Evolutionary conservation across 148 eudicot genomes (phyloP), one percentile per base, ranked within the genome.

Genomic region (Nyssa sinensis): DNA sequence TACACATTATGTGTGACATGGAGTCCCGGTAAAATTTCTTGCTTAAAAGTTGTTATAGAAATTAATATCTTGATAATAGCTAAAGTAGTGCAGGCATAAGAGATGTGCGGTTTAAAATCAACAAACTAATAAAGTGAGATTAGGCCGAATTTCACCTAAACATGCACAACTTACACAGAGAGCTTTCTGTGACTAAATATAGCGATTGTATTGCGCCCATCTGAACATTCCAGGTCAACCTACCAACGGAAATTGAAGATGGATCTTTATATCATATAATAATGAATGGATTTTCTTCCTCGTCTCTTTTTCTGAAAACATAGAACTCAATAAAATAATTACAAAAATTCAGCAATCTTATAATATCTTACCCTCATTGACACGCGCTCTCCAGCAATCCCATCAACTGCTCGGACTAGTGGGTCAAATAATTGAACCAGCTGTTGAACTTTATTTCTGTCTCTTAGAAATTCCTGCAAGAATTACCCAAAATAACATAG

Each of bases 151-250:
- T 67, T 24, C 14, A 13, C 57, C 3, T 13, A 12, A 0, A 41
- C 24, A 8, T 17, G 16, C 44, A 66, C 9, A 65, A 85, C 94
- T 83, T 89, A 95, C 98, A 79, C 86, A 23, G 97, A 95, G 33
- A 95, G 86, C 61, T 64, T 82, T 75, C 27, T 89, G 69, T 95
- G 99, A 77, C 90, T 95, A 81, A 83, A 95, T 83, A 95, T 66
- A 67, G 94, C 97, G 49, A 91, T 75, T 49, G 98, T 90, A 74
- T 66, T 75, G 51, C 83, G 86, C 65, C 98, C 97, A 82, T 88
- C 85, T 67, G 99, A 84, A 72, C 88, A 88, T 62, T 95, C 99
- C 83, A 95, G 80, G 88, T 95, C 97, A 73, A 95, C 99, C 97
- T 95, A 86, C 72, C 77, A 72, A 41, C 73, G 51, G 25, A 55